A percentile compares a stretch with the other conserved stretches of the same genome.
Evolutionary conservation across 257 asterid genomes (phyloP).

Genomic region (Verbascum thapsus): DNA sequence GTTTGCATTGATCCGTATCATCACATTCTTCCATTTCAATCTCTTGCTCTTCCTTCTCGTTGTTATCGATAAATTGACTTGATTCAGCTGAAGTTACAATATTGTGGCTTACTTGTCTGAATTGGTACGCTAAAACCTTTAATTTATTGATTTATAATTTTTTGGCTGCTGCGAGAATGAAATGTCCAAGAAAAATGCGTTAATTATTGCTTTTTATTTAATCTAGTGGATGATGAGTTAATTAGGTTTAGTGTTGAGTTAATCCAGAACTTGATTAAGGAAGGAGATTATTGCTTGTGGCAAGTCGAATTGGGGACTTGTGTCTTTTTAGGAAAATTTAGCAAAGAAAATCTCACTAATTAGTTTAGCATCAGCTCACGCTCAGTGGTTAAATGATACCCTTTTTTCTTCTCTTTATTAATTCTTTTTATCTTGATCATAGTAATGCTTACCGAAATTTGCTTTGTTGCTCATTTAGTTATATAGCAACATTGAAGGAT

Average conservation of each 20-base stretch:
- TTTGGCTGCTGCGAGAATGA: background rate
- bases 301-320: background rate
- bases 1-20: too few species aligned
- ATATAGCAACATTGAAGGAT: constrained; percentile 7
- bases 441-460: constrained; percentile 11
- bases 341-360: background rate
- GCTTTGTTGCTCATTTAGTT: constrained; percentile 32
- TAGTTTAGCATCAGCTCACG: constrained; percentile 15
- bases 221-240: constrained; percentile 4
- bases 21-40: too few species aligned
- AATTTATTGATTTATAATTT: constrained; percentile 6
- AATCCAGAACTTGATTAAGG: constrained; percentile 8
- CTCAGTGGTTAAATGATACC: background rate
- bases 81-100: constrained; percentile 5
- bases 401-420: background rate
- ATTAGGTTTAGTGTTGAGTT: background rate
- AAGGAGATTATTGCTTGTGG: background rate
- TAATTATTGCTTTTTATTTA: background rate
- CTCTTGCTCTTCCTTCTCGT: too few species aligned
- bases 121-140: constrained; percentile 1
- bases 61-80: too few species aligned
- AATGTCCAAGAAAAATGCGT: background rate
- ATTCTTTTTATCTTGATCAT: background rate
- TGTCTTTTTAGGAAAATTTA: too few species aligned
- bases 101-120: background rate